Base-by-base conservation (phyloP, 73 alveolate species). In the Symbiodinium natans region DNA sequence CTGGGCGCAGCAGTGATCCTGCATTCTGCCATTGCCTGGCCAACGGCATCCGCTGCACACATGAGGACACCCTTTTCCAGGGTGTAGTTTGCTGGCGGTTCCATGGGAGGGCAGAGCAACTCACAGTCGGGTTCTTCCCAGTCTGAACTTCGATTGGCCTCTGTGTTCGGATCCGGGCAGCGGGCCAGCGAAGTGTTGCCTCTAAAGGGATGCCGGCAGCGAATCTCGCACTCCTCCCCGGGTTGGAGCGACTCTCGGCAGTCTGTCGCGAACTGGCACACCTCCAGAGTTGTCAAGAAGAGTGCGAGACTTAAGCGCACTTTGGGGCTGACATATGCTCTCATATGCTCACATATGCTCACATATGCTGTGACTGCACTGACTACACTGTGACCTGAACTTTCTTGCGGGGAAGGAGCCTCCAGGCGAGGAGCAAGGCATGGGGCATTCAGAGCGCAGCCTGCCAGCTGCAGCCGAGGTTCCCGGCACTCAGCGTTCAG, bases 111-210 rank as follows among this genome's bases (percentile, higher is more conserved):
- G n/a, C 95, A 88, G 19, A 63, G n/a, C 86, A 59, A 41, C 27
- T 36, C 40, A 41, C 95, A 88, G 41, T 63, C 85, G 7, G 95
- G 95, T 36, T n/a, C 74, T 41, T 88, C 86, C 95, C 85, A 88
- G 82, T 68, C 82, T 36, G 82, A 36, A 10, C 19, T 29, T 31
- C 82, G 82, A 36, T n/a, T 68, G 82, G 82, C 39, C 39, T 68
- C 82, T 19, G 86, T 88, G 46, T 88, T 88, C 63, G 85, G 95
- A 68, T 88, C 73, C n/a, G 95, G 95, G 46, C 95, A 88, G 42
- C 73, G 68, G 42, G 95, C 95, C 48, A 17, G 33, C 7, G 86
- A 56, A 34, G 68, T 39, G 86, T 88, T 88, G 43, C 84, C 84
- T 38, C 71, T 83, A 25, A 27, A 88, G 15, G 95, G 95, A 1